Evolutionary conservation across 1,284 basidiomycete genomes (phyloP).

Genomic region (Cryptococcus amylolentus): DNA sequence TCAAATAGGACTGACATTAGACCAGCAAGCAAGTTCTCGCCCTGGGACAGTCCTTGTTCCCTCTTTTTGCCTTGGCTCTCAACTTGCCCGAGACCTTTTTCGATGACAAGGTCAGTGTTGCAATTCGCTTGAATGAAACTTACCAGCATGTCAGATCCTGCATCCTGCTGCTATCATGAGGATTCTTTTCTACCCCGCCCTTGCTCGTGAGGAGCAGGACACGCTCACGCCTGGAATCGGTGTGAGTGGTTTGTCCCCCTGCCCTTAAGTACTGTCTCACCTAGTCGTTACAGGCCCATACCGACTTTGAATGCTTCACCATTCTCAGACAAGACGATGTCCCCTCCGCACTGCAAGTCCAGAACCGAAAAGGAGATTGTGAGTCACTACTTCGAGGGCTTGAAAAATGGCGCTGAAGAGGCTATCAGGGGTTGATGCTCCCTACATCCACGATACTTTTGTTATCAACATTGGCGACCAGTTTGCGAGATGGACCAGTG

Average conservation of each 20-base stretch:
- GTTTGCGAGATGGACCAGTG: constrained; percentile 81
- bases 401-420: neutral
- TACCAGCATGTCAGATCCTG: constrained; percentile 31
- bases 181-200: constrained; percentile 75
- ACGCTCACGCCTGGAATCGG: constrained; percentile 75
- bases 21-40: constrained; percentile 62
- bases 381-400: constrained; percentile 7
- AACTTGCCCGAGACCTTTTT: constrained; percentile 72
- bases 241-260: constrained; percentile 40
- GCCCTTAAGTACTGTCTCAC: neutral
- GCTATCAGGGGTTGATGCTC: constrained; percentile 58
- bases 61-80: constrained; percentile 77
- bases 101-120: constrained; percentile 62
- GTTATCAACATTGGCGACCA: constrained; percentile 82
- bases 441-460: constrained; percentile 61
- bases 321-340: constrained; percentile 62
- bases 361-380: constrained; percentile 60
- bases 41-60: constrained; percentile 70
- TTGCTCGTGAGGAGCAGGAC: constrained; percentile 56
- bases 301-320: constrained; percentile 60
- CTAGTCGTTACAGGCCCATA: constrained; percentile 14
- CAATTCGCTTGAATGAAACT: neutral
- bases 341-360: constrained; percentile 60
- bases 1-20: constrained; percentile 56
- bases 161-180: constrained; percentile 67